Base-by-base conservation (phyloP, 495 filamentous ascomycete genomes). In the Neurospora sp. region DNA sequence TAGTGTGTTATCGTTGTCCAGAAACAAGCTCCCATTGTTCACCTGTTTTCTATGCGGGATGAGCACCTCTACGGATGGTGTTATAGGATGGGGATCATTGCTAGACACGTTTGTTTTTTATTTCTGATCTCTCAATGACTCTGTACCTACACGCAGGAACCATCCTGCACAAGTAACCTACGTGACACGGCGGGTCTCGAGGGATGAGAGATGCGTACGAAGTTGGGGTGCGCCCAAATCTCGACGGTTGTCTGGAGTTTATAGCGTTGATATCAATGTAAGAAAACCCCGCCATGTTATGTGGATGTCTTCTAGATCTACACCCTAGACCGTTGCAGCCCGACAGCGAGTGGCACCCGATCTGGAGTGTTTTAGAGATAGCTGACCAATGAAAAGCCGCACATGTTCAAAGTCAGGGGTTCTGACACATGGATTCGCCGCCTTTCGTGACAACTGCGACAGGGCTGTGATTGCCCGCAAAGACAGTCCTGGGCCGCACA, bases 381-480 rank as follows among this genome's bases (percentile, higher is more conserved):
- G 14, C 10, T 61, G 53, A 35, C 53, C 53, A 61, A 61, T 61
- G 5, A 61, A 31, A 61, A 61, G 53, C 10, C 53, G 14, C 6
- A 59, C 3, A 35, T 35, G 14, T 8, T 6, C 6, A 68, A 75
- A 70, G 71, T 72, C 73, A 40, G 22, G 69, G 65, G 73, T 73
- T 73, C 73, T 73, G 73, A 76, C 73, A 72, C 75, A 76, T 73
- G 75, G 48, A 59, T 59, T 59, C 48, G 48, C 20, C 20, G 48
- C 75, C 75, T 74, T 72, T 69, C 73, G 73, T 71, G 75, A 76
- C 75, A 74, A 45, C 42, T 45, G 42, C 42, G 42, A 45, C 42
- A 45, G 69, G 75, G 75, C 61, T 74, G 20, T n/a, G 48, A 59
- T 59, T 59, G 48, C 20, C 48, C 48, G 48, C 48, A 59, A 59